These are phyloP conservation scores for Dalbergia cochinchinensis DNA, from an alignment of 306 rosid species.

Conservation along the genomic window DNA sequence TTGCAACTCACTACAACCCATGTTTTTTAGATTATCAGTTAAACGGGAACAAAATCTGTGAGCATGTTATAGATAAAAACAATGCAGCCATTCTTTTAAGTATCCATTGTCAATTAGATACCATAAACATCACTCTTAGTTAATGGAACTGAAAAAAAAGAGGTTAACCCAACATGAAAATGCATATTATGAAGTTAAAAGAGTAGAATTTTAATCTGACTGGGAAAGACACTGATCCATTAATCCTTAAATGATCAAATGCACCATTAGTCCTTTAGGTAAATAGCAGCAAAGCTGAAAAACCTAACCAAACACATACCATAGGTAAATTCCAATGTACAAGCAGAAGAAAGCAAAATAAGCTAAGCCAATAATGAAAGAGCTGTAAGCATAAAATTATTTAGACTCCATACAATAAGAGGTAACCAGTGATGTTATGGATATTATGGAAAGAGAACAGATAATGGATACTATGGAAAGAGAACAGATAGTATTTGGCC, in stretches of 20 bases:
- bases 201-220: constrained; percentile 21
- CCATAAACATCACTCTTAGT: constrained; percentile 29
- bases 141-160: background rate
- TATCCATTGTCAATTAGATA: constrained; percentile 29
- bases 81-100: constrained; percentile 7
- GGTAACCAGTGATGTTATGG: background rate
- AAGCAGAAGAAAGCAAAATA: background rate
- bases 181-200: constrained; percentile 7
- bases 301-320: constrained; percentile 17
- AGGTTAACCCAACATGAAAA: constrained; percentile 6
- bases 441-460: too few species aligned
- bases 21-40: constrained; percentile 33
- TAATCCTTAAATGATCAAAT: constrained; percentile 22
- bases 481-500: constrained; percentile 20
- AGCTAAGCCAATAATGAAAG: background rate
- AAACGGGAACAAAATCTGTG: constrained; percentile 16
- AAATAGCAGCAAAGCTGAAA: background rate
- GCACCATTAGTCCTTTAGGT: constrained; percentile 16
- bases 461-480: constrained; percentile 11
- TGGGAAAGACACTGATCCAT: background rate
- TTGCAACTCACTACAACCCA: constrained; percentile 35
- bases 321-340: constrained; percentile 14
- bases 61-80: background rate
- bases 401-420: background rate
- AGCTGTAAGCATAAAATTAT: background rate